Percentiles rank a stretch among this genome's conserved stretches.
Evolutionary conservation across 352 stramenopile genomes (phyloP).

Genomic region (Phytophthora crassamura): DNA sequence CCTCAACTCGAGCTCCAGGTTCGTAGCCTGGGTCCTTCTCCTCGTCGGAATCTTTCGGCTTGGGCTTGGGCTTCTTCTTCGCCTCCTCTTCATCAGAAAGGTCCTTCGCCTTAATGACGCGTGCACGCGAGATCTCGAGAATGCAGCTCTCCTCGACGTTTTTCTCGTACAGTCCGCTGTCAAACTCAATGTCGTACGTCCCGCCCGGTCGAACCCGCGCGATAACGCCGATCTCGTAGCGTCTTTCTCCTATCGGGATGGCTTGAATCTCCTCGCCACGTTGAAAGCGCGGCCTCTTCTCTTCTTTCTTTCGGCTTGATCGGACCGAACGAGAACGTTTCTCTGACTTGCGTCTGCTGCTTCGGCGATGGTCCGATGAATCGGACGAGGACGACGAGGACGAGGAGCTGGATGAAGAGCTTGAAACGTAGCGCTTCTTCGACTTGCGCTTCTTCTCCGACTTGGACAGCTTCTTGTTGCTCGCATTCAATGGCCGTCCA

Average conservation of each 20-base stretch:
- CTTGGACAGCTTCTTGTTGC: constrained; percentile 41
- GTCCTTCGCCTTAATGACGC: constrained; percentile 40
- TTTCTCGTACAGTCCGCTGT: constrained; percentile 62
- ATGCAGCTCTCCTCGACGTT: constrained; percentile 60
- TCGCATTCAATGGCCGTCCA: constrained; percentile 43
- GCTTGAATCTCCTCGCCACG: constrained; percentile 71
- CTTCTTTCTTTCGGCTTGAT: constrained; percentile 31
- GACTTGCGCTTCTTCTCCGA: constrained; percentile 41
- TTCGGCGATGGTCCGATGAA: constrained; percentile 33
- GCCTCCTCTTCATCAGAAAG: constrained; percentile 17
- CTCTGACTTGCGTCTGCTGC: constrained; percentile 39
- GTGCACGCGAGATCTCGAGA: constrained; percentile 45
- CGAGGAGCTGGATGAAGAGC: constrained; percentile 42
- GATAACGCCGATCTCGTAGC: constrained; percentile 63
- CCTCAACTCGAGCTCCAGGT: constrained; percentile 55
- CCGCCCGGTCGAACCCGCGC: constrained; percentile 53
- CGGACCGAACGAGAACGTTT: constrained; percentile 33
- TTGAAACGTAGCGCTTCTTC: constrained; percentile 49
- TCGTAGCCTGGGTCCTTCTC: constrained; percentile 35
- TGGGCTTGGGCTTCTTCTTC: constrained; percentile 13
- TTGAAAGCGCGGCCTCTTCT: constrained; percentile 46
- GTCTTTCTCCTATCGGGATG: constrained; percentile 50
- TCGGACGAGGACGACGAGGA: constrained; percentile 40
- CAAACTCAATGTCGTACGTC: constrained; percentile 77
- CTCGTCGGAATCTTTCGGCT: constrained; percentile 22